These are phyloP conservation scores for Trichoderma brevicompactum DNA, from an alignment of 2,329 filamentous ascomycete species.

Conservation along the genomic window DNA sequence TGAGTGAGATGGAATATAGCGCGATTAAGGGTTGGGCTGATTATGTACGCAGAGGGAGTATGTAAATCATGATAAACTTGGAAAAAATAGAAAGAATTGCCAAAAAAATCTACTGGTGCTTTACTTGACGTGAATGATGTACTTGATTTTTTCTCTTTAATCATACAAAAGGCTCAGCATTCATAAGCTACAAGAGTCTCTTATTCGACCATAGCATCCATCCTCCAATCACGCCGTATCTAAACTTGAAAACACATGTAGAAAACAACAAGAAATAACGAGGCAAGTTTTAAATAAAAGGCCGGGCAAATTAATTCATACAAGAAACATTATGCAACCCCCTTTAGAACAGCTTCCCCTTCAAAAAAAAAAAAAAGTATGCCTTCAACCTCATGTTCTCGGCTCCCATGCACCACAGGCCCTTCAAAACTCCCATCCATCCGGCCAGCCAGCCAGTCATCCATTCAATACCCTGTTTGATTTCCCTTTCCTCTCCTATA, in stretches of 20 bases:
- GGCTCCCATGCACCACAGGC: neutral
- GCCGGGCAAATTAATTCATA: neutral
- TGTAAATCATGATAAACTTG: slow-evolving; percentile 15
- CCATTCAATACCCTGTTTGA: slow-evolving; percentile 5
- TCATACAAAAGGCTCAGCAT: too few relatives aligned
- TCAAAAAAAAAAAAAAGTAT: neutral
- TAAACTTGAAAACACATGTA: neutral
- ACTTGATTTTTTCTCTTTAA: too few relatives aligned
- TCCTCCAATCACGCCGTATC: neutral
- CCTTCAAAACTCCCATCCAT: slow-evolving; percentile 9
- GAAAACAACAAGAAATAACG: neutral
- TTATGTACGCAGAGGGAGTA: slow-evolving; percentile 2
- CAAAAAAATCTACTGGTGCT: neutral
- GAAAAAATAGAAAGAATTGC: slow-evolving; percentile 4
- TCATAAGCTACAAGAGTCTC: too few relatives aligned
- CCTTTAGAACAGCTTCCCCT: neutral
- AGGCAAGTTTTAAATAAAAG: neutral
- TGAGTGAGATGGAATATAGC: neutral
- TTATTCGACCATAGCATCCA: neutral
- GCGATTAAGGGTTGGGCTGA: neutral
- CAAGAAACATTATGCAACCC: neutral
- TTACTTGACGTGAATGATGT: too few relatives aligned
- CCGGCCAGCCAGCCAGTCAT: neutral
- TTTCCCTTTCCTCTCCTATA: slow-evolving; percentile 9
- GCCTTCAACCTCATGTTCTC: neutral